A percentile compares a stretch with the other conserved stretches of the same genome.
Evolutionary conservation across 768 basidiomycete species (phyloP).

Genomic region (Gelatoporia subvermispora): DNA sequence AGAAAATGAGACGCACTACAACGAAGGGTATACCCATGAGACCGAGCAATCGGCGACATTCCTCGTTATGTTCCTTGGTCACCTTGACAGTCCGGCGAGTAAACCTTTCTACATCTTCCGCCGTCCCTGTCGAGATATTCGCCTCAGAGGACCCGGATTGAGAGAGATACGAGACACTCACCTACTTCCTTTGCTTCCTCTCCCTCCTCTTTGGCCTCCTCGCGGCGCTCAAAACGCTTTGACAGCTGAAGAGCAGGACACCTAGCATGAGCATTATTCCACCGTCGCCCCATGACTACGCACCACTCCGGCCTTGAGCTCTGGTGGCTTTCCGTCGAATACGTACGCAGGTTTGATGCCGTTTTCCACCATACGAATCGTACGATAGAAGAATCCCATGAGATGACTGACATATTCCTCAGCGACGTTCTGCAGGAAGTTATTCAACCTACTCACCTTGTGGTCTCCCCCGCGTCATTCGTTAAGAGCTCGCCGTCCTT

Average conservation of each 20-base stretch:
- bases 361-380: conserved; percentile 96
- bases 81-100: conserved; percentile 90
- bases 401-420: conserved; percentile 55
- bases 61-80: conserved; percentile 93
- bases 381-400: conserved; percentile 98
- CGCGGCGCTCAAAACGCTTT: conserved; percentile 87
- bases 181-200: conserved; percentile 97
- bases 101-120: conserved; percentile 89
- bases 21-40: conserved; percentile 98
- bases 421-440: background rate
- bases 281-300: conserved; percentile 28
- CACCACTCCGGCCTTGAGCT: conserved; percentile 95
- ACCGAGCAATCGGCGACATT: conserved; percentile 78
- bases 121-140: conserved; percentile 47
- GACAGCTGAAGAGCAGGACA: conserved; percentile 56
- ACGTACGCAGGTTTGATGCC: conserved; percentile 98
- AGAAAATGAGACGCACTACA: conserved; percentile 50
- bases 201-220: conserved; percentile 90
- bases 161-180: conserved; percentile 15
- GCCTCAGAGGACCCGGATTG: too few species aligned
- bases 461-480: conserved; percentile 97
- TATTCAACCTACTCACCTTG: conserved; percentile 44
- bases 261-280: background rate
- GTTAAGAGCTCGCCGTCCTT: conserved; percentile 95
- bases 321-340: conserved; percentile 97